Conservation (phyloP, 768 basidiomycete species). For the Chiua virens region DNA sequence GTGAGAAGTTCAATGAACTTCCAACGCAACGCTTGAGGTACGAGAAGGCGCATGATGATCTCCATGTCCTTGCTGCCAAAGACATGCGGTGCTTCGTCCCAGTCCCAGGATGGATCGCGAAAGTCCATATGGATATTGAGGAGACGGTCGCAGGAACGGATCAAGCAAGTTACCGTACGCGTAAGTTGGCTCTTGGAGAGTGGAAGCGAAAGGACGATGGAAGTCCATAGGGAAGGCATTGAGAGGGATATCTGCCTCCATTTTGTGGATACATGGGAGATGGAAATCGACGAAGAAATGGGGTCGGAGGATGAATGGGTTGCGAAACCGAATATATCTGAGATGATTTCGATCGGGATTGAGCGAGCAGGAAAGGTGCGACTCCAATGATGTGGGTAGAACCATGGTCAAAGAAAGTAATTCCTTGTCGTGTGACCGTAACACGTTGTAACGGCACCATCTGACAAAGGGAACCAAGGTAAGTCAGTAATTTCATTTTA, state of each 20-base stretch:
- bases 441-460: conserved; percentile 12
- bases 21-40: conserved; percentile 50
- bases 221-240: conserved; percentile 50
- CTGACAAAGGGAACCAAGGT: not conserved
- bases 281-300: conserved; percentile 28
- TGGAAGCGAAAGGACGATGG: conserved; percentile 47
- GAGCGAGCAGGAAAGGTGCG: not conserved
- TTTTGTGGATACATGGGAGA: conserved; percentile 50
- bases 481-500: not conserved
- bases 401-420: not conserved
- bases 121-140: conserved; percentile 57
- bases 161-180: conserved; percentile 39
- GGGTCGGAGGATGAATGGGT: conserved; percentile 27
- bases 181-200: conserved; percentile 37
- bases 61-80: conserved; percentile 48
- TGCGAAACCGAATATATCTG: conserved; percentile 36
- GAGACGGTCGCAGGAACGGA: conserved; percentile 45
- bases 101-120: conserved; percentile 57
- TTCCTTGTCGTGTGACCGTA: not conserved
- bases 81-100: conserved; percentile 45
- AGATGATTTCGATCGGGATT: conserved; percentile 38
- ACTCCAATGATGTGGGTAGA: not conserved
- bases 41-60: conserved; percentile 42
- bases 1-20: conserved; percentile 48
- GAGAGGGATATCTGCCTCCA: conserved; percentile 52